These are phyloP conservation scores for Vigna angularis DNA, from an alignment of 306 rosid genomes.

Conservation along the genomic window DNA sequence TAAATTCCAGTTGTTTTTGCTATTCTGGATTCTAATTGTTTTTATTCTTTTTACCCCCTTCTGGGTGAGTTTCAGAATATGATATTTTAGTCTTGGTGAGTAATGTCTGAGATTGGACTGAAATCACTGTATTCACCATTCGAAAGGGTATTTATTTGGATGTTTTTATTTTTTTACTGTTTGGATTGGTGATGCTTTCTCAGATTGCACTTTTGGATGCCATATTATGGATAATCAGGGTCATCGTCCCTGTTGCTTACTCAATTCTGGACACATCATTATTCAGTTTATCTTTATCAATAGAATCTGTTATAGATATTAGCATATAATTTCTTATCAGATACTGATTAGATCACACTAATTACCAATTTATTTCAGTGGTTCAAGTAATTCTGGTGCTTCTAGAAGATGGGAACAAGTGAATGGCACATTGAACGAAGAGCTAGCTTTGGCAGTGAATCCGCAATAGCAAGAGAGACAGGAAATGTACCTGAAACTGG, in stretches of 20 bases:
- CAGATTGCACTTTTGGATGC: constrained; percentile 7
- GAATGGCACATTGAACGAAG: constrained; percentile 73
- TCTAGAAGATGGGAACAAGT: constrained; percentile 69
- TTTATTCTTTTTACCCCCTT: neutral
- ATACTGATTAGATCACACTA: constrained; percentile 17
- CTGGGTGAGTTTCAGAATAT: constrained; percentile 21
- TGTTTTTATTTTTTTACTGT: neutral
- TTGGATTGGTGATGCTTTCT: constrained; percentile 21
- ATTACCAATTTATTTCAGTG: constrained; percentile 30
- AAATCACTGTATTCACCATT: neutral
- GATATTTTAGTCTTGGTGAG: neutral
- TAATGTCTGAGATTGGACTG: constrained; percentile 9
- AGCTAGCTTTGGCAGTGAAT: constrained; percentile 46
- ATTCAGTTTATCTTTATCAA: neutral
- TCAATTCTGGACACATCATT: constrained; percentile 3
- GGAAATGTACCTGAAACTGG: constrained; percentile 61
- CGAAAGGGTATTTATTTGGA: constrained; percentile 8
- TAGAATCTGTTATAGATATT: neutral
- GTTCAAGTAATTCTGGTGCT: constrained; percentile 12
- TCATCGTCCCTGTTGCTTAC: neutral
- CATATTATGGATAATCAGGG: neutral
- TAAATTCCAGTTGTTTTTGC: neutral
- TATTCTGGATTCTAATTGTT: neutral
- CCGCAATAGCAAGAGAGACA: constrained; percentile 46
- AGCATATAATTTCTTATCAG: constrained; percentile 24